Percentiles rank a stretch among this genome's conserved stretches.
Evolutionary conservation across 225 moss, liverwort and hornwort genomes (phyloP).

Genomic region (Ulota crispa): DNA sequence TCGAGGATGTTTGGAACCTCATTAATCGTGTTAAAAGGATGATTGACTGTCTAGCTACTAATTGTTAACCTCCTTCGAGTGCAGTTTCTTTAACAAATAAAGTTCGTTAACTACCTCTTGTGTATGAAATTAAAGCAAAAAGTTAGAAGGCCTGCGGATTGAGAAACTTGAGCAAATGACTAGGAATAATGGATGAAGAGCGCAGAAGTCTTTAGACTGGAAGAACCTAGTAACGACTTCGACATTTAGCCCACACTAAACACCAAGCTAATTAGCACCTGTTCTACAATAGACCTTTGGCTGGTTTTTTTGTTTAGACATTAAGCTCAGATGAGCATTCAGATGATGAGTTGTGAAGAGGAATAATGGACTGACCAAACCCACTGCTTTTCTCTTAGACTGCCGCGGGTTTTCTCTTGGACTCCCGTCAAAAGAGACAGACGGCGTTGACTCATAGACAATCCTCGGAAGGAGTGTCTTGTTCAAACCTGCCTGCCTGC

Average conservation of each 20-base stretch:
- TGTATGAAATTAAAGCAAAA: not conserved
- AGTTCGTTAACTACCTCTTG: not conserved
- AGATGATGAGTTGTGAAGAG: not conserved
- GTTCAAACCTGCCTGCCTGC: conserved; percentile 36
- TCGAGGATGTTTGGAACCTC: not conserved
- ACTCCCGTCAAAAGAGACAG: conserved; percentile 3
- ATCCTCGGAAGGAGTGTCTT: not conserved
- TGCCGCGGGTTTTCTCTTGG: not conserved
- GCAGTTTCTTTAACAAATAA: not conserved
- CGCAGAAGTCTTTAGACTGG: not conserved
- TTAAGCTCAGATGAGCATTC: not conserved
- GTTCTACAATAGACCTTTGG: too few relatives aligned
- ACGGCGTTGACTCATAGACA: conserved; percentile 31
- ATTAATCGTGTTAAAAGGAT: not conserved
- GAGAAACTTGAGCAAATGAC: not conserved
- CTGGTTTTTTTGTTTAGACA: not conserved
- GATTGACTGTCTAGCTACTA: too few relatives aligned
- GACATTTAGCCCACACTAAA: too few relatives aligned
- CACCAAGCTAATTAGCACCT: not conserved
- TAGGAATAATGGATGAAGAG: not conserved
- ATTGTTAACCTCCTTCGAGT: not conserved
- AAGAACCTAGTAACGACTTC: not conserved
- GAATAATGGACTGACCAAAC: not conserved
- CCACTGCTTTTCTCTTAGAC: too few relatives aligned
- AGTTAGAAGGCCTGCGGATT: not conserved